Evolutionary conservation across 768 basidiomycete genomes (phyloP), one percentile per base, ranked within the genome.

Genomic region (Boletus patriciae): DNA sequence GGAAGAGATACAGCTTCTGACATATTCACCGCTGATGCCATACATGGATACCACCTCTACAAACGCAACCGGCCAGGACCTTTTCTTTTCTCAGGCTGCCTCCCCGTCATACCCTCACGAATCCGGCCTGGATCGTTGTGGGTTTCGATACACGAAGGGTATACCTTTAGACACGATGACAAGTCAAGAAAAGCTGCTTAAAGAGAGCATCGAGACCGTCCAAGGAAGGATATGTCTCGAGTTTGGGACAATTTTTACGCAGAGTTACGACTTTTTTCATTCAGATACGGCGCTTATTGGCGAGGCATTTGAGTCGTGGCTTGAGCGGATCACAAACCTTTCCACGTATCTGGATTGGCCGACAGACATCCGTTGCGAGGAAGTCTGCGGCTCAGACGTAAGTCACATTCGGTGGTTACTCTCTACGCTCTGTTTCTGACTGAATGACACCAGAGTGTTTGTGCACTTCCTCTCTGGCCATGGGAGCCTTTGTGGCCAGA

Each of bases 331-430:
- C 7, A 37, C 36, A 40, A 31, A 19, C 19, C 45, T 54, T 19
- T 46, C 52, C 25, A 54, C 5, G 23, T 54, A 54, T 46, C 19
- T 54, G 25, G 52, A 54, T 42, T 54, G 52, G 52, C 52, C 52
- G 6, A 54, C 52, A 2, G 52, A 54, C 19, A 36, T 54, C 31
- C 13, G 44, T 40, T 54, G 52, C 45, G 18, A 40, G 25, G 25
- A 54, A 16, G 52, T 54, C 44, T 54, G 52, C 15, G 36, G 25
- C 2, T 8, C 36, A 25, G 52, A 46, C n/a, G 52, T 46, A 40
- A 31, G 45, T 38, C 21, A 21, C 12, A 21, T 21, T 44, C 25
- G 16, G 41, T 19, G 12, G 7, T 41, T 40, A 19, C 18, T 31
- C 27, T 33, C 29, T 15, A 12, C 13, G 38, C 18, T 4, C 29